Conservation (phyloP, 345 rosid genomes). For the Sapria himalayana region DNA sequence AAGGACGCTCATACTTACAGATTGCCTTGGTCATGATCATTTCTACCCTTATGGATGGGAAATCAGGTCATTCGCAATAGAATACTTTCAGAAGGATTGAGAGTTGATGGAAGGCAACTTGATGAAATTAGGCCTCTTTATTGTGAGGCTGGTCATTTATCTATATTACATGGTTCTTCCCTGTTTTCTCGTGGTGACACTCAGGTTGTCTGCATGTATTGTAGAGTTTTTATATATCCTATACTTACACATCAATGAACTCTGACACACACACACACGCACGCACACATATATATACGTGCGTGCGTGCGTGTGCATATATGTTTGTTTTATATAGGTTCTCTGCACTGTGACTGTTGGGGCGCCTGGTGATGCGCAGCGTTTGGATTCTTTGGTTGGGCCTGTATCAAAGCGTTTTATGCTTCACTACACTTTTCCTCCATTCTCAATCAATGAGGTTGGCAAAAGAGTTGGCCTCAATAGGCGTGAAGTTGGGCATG, state of each 20-base stretch:
- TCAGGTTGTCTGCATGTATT: too few species aligned
- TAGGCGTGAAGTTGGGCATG: conserved; percentile 99
- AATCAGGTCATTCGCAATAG: conserved; percentile 73
- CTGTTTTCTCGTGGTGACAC: conserved; percentile 93
- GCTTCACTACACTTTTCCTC: conserved; percentile 98
- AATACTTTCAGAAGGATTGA: conserved; percentile 57
- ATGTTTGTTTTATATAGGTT: conserved; percentile 29
- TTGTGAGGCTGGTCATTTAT: conserved; percentile 56
- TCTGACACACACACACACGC: too few species aligned
- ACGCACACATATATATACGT: too few species aligned
- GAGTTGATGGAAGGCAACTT: conserved; percentile 80
- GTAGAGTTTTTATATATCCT: too few species aligned
- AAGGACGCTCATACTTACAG: not conserved
- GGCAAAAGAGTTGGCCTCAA: conserved; percentile 83
- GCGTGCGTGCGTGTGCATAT: not conserved
- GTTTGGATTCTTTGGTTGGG: conserved; percentile 65
- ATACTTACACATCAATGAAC: too few species aligned
- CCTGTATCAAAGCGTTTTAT: conserved; percentile 84
- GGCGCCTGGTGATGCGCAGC: conserved; percentile 82
- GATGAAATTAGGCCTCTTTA: conserved; percentile 72
- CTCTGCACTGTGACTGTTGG: conserved; percentile 90
- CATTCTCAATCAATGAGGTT: conserved; percentile 80
- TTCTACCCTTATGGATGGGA: conserved; percentile 7
- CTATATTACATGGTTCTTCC: conserved; percentile 70
- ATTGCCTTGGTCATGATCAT: conserved; percentile 1